Evolutionary conservation across 306 rosid genomes (phyloP).

Genomic region (Gastrolobium bilobum): DNA sequence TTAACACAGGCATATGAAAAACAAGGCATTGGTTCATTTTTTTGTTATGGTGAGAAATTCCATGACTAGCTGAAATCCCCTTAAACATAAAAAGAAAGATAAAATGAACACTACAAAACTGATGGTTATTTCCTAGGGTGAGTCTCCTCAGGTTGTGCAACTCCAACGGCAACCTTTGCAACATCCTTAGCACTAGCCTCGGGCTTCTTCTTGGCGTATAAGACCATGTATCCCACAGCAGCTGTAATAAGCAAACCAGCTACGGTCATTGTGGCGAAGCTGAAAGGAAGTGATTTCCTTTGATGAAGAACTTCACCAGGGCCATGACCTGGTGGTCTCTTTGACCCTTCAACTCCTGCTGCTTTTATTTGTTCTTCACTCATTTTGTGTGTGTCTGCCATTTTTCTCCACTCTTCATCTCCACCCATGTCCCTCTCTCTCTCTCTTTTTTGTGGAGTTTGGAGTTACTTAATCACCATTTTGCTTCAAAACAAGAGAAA

Average conservation of each 20-base stretch:
- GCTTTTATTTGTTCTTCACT: slow-evolving; percentile 63
- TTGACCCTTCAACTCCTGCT: slow-evolving; percentile 73
- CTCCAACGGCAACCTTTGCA: slow-evolving; percentile 67
- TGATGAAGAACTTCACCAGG: slow-evolving; percentile 78
- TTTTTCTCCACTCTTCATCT: slow-evolving; percentile 65
- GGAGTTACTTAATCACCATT: not conserved
- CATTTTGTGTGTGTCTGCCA: slow-evolving; percentile 73
- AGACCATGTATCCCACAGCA: slow-evolving; percentile 60
- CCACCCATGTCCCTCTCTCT: slow-evolving; percentile 37
- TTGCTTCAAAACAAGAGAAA: slow-evolving; percentile 11
- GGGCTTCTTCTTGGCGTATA: slow-evolving; percentile 69
- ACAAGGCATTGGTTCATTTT: not conserved
- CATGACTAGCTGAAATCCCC: not conserved
- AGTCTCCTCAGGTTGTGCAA: slow-evolving; percentile 62
- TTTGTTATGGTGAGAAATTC: not conserved
- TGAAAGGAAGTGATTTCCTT: slow-evolving; percentile 64
- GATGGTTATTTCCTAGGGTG: slow-evolving; percentile 58
- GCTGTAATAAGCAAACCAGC: slow-evolving; percentile 61
- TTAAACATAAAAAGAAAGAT: not conserved
- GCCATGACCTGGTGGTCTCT: slow-evolving; percentile 67
- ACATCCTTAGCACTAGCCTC: slow-evolving; percentile 76
- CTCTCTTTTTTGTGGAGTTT: not conserved
- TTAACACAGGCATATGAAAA: not conserved
- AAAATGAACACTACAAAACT: not conserved
- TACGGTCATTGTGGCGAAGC: slow-evolving; percentile 46